Evolutionary conservation across 164 flowering plant genomes (phyloP), one percentile per base, ranked within the genome.

Genomic region (Platanus orientalis): DNA sequence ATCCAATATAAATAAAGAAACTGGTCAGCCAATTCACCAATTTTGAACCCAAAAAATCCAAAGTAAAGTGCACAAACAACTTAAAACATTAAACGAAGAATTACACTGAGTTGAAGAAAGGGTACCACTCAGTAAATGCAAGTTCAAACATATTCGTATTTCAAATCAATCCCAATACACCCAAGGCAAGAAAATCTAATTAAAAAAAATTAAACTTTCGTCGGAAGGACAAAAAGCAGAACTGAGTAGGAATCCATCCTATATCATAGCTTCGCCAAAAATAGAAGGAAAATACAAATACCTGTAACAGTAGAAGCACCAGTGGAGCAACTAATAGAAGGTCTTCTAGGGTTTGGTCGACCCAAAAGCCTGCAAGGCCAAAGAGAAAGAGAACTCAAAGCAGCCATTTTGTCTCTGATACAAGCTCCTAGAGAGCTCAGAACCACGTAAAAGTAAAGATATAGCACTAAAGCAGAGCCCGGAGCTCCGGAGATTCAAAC

Each of bases 311-410:
- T 24, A 59, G 81, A 61, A 69, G 81, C 32, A 16, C 56, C 76
- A 24, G 62, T 42, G 19, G 81, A 83, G 70, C 83, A 81, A 17
- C 75, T 74, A 74, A 80, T 25, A 56, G 55, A 57, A 53, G 66
- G 73, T 25, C 50, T 79, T 56, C 71, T 49, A 26, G 62, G 70
- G 32, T 64, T 70, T 11, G 75, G 72, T 47, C 74, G 76, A 64
- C 58, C 76, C 4, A 72, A 58, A 21, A 78, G 66, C 51, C 63
- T 69, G 76, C 76, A 81, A 0, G 85, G 83, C 59, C 81, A 83
- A 0, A 72, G 59, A 5, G 88, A 81, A 27, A 82, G 60, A 54
- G 85, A 80, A 67, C 75, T 73, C 48, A 80, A 67, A 70, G 87
- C 74, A n/a, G 90, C 87, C 91, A 86, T 86, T 34, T 57, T 57